These are phyloP conservation scores for Talaromyces wortmannii DNA, from an alignment of 495 filamentous ascomycete species.

Conservation along the genomic window DNA sequence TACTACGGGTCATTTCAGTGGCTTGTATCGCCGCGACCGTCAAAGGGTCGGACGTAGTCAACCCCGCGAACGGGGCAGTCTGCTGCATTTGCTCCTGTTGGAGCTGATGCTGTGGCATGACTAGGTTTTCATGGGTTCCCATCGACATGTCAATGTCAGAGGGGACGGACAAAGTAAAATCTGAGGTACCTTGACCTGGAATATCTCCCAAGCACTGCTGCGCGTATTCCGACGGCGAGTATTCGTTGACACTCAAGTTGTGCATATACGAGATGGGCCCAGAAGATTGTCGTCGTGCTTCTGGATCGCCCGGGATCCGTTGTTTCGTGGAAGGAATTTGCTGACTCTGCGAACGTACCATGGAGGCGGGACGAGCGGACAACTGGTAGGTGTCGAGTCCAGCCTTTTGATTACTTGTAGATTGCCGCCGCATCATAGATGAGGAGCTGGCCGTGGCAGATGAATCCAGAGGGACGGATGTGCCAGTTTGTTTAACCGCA, in stretches of 20 bases:
- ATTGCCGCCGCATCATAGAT: slow-evolving; percentile 12
- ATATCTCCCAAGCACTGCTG: slow-evolving; percentile 26
- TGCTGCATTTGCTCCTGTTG: slow-evolving; percentile 9
- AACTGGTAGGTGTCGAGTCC: not conserved
- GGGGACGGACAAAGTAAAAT: slow-evolving; percentile 22
- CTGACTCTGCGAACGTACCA: slow-evolving; percentile 40
- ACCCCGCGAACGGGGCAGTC: slow-evolving; percentile 6
- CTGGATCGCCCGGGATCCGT: not conserved
- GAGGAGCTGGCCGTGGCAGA: not conserved
- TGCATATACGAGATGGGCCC: slow-evolving; percentile 17
- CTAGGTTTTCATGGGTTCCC: slow-evolving; percentile 9
- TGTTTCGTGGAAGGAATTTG: slow-evolving; percentile 21
- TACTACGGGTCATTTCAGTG: slow-evolving; percentile 39
- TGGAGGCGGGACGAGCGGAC: slow-evolving; percentile 24
- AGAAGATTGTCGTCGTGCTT: slow-evolving; percentile 26
- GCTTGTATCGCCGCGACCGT: slow-evolving; percentile 13
- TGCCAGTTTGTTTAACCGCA: slow-evolving; percentile 1
- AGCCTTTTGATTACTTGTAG: slow-evolving; percentile 17
- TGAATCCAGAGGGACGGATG: not conserved
- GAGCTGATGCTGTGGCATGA: slow-evolving; percentile 1
- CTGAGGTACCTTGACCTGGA: slow-evolving; percentile 17
- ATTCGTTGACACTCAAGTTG: slow-evolving; percentile 34
- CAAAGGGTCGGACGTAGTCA: slow-evolving; percentile 13
- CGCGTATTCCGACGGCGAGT: slow-evolving; percentile 35
- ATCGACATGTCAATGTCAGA: slow-evolving; percentile 14